These are phyloP conservation scores for Talaromyces sp. DNA, from an alignment of 2,329 filamentous ascomycete species.

Conservation along the genomic window DNA sequence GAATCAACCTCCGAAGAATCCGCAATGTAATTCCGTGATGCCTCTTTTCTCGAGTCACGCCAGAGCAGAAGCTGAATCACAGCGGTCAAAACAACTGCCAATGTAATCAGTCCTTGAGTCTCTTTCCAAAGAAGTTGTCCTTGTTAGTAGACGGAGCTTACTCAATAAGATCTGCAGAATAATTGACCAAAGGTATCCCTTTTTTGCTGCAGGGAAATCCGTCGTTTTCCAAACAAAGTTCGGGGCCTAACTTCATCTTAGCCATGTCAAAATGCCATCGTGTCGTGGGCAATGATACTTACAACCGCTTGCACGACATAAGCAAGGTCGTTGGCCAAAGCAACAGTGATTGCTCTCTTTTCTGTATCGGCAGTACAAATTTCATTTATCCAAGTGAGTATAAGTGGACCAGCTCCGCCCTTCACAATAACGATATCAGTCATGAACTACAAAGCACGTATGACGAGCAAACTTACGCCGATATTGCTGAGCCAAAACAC, in stretches of 20 bases:
- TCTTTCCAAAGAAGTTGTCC: background rate
- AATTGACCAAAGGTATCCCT: slow-evolving; percentile 39
- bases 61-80: slow-evolving; percentile 30
- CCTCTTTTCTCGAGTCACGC: background rate
- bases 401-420: slow-evolving; percentile 37
- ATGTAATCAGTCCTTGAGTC: background rate
- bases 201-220: slow-evolving; percentile 36
- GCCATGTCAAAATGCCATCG: background rate
- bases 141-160: slow-evolving; percentile 22
- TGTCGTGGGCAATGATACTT: background rate
- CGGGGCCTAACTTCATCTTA: slow-evolving; percentile 24
- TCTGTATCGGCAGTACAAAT: slow-evolving; percentile 32
- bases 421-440: slow-evolving; percentile 15
- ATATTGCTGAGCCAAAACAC: slow-evolving; percentile 41
- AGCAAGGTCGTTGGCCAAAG: slow-evolving; percentile 32
- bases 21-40: background rate
- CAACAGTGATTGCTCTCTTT: slow-evolving; percentile 32
- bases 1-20: background rate
- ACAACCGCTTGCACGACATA: slow-evolving; percentile 35
- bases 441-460: background rate
- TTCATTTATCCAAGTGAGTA: slow-evolving; percentile 38
- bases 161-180: slow-evolving; percentile 34
- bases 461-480: slow-evolving; percentile 25
- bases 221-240: slow-evolving; percentile 45
- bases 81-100: slow-evolving; percentile 27